Percentiles rank a stretch among this genome's conserved stretches.
Conservation (phyloP, 148 eudicot genomes). For the Vaccinium darrowii region DNA sequence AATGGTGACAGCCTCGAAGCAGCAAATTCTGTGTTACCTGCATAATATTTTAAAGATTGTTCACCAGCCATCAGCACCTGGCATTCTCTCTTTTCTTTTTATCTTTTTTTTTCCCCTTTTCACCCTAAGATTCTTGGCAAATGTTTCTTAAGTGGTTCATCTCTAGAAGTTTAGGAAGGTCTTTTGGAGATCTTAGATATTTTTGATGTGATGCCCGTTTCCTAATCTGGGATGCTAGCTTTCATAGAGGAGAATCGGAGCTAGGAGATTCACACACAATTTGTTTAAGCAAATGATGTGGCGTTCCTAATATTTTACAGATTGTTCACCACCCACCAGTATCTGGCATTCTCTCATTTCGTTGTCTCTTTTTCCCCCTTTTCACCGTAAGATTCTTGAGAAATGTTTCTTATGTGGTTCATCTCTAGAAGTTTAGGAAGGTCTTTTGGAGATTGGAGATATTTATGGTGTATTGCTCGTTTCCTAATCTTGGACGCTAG, state of each 20-base stretch:
- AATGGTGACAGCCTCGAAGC: not conserved
- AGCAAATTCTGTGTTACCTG: not conserved
- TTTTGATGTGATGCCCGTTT: not conserved
- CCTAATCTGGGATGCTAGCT: slow-evolving; percentile 17
- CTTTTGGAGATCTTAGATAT: not conserved
- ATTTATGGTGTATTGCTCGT: not conserved
- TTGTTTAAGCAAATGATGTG: slow-evolving; percentile 80
- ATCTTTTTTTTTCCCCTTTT: not conserved
- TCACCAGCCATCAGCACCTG: not conserved
- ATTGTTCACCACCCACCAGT: not conserved
- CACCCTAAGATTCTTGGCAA: not conserved
- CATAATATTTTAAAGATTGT: slow-evolving; percentile 16
- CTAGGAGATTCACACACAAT: slow-evolving; percentile 67
- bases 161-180: not conserved
- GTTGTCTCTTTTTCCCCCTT: not conserved
- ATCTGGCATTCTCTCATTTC: not conserved
- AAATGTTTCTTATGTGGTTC: not conserved
- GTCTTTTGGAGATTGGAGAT: not conserved
- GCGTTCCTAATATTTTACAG: slow-evolving; percentile 43
- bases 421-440: not conserved
- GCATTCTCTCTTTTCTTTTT: not conserved
- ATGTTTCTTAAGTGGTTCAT: not conserved
- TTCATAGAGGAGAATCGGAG: slow-evolving; percentile 71
- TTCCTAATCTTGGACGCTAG: slow-evolving; percentile 16
- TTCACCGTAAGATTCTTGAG: not conserved